Evolutionary conservation across 129 eudicot genomes (phyloP).

Genomic region (Helianthus tuberosus): DNA sequence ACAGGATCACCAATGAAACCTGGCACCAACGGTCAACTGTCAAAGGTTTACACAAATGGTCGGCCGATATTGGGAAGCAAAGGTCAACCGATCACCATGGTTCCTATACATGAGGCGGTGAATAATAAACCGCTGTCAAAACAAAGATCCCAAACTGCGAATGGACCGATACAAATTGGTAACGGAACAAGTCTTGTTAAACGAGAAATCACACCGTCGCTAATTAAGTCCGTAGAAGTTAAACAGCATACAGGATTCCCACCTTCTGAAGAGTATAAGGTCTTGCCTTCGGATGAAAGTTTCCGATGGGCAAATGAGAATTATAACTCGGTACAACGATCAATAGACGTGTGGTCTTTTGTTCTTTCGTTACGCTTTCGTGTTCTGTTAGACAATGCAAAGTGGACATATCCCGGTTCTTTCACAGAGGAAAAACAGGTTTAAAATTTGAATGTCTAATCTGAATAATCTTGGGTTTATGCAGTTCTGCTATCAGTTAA

Average conservation of each 20-base stretch:
- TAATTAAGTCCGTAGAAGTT: constrained; percentile 36
- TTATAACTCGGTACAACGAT: constrained; percentile 82
- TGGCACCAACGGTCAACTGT: constrained; percentile 53
- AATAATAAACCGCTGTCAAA: constrained; percentile 34
- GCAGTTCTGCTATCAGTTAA: constrained; percentile 11
- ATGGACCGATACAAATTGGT: constrained; percentile 44
- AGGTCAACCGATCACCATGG: constrained; percentile 68
- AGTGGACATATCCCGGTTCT: constrained; percentile 89
- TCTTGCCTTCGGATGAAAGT: constrained; percentile 80
- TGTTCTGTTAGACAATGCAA: constrained; percentile 79
- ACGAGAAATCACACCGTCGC: constrained; percentile 41
- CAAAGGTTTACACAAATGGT: constrained; percentile 50
- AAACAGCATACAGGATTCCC: constrained; percentile 54
- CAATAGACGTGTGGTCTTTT: constrained; percentile 90
- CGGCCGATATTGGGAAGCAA: constrained; percentile 56
- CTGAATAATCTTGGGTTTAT: constrained; percentile 7
- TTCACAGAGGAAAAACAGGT: constrained; percentile 92
- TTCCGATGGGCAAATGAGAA: constrained; percentile 95
- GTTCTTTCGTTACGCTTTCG: constrained; percentile 88
- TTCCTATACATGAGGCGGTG: constrained; percentile 59
- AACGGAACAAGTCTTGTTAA: constrained; percentile 56
- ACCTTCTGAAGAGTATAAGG: constrained; percentile 61
- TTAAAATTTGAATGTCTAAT: constrained; percentile 29
- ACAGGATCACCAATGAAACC: constrained; percentile 49
- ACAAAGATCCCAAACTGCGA: constrained; percentile 31